These are phyloP conservation scores for apple (Malus domestica) DNA, from an alignment of 306 rosid species.

Conservation along the genomic window DNA sequence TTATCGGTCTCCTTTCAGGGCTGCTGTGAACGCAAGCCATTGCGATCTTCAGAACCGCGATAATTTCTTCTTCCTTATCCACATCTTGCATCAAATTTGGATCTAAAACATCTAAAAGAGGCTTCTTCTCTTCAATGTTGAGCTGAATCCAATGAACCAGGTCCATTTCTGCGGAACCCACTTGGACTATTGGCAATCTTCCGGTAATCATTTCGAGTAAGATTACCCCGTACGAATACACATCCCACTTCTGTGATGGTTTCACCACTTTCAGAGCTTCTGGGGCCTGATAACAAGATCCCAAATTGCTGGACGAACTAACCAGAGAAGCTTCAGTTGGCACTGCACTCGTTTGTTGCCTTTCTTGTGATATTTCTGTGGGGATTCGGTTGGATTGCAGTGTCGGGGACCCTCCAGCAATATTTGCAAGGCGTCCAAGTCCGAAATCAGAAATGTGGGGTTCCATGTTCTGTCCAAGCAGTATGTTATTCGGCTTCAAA, in stretches of 20 bases:
- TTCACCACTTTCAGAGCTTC: constrained; percentile 82
- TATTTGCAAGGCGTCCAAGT: constrained; percentile 87
- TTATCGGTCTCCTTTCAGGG: constrained; percentile 87
- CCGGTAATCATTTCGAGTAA: constrained; percentile 84
- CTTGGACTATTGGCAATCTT: constrained; percentile 62
- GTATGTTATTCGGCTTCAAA: constrained; percentile 73
- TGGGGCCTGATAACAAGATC: constrained; percentile 74
- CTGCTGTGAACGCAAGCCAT: constrained; percentile 80
- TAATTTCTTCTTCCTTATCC: constrained; percentile 73
- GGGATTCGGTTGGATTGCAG: constrained; percentile 59
- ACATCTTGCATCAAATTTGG: constrained; percentile 60
- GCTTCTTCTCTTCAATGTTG: constrained; percentile 92
- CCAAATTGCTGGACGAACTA: constrained; percentile 29
- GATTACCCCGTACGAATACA: constrained; percentile 85
- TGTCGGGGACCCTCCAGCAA: constrained; percentile 82
- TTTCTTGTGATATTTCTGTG: constrained; percentile 53
- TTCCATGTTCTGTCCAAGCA: constrained; percentile 75
- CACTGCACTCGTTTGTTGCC: constrained; percentile 47
- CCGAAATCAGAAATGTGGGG: constrained; percentile 86
- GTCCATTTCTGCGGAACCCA: constrained; percentile 79
- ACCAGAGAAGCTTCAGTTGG: constrained; percentile 37
- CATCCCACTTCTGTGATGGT: constrained; percentile 99
- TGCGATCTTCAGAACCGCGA: constrained; percentile 78
- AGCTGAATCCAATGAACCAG: constrained; percentile 90
- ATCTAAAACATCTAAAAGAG: constrained; percentile 73